Conservation (phyloP, 768 basidiomycete genomes). For the Boletus reticulatus region DNA sequence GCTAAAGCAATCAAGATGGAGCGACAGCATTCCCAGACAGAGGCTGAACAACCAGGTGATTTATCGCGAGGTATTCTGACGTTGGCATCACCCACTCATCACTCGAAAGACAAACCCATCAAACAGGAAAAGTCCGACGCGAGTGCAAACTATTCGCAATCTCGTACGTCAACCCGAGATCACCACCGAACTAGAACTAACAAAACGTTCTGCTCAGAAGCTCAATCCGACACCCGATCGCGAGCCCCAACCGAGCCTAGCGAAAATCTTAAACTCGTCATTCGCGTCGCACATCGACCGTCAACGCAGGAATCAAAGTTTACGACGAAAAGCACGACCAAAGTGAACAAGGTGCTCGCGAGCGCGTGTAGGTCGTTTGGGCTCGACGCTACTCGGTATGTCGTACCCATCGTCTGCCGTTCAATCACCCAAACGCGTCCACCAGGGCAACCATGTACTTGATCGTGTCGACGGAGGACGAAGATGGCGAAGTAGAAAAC, state of each 20-base stretch:
- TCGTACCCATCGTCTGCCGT: background rate
- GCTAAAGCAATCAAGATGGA: constrained; percentile 5
- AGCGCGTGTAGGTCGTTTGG: constrained; percentile 31
- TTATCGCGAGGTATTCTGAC: background rate
- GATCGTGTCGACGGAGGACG: constrained; percentile 24
- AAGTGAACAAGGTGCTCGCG: constrained; percentile 26
- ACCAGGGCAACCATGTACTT: constrained; percentile 25
- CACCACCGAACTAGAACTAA: background rate
- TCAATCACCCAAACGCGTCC: background rate
- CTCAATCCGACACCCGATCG: background rate
- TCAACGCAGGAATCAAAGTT: constrained; percentile 33
- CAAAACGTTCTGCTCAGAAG: background rate
- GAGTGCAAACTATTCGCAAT: background rate
- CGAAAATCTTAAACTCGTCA: constrained; percentile 18
- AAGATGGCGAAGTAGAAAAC: constrained; percentile 28
- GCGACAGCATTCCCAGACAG: background rate
- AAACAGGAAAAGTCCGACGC: constrained; percentile 17
- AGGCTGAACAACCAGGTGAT: constrained; percentile 8
- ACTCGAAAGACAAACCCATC: constrained; percentile 9
- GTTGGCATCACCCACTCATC: background rate
- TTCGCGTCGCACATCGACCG: constrained; percentile 31
- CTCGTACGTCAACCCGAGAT: constrained; percentile 9
- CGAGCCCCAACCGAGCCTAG: constrained; percentile 3
- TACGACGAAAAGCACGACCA: constrained; percentile 29
- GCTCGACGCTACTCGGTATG: constrained; percentile 22